Conservation (phyloP, 176 grass and related monocot genomes). For the Themeda triandra region DNA sequence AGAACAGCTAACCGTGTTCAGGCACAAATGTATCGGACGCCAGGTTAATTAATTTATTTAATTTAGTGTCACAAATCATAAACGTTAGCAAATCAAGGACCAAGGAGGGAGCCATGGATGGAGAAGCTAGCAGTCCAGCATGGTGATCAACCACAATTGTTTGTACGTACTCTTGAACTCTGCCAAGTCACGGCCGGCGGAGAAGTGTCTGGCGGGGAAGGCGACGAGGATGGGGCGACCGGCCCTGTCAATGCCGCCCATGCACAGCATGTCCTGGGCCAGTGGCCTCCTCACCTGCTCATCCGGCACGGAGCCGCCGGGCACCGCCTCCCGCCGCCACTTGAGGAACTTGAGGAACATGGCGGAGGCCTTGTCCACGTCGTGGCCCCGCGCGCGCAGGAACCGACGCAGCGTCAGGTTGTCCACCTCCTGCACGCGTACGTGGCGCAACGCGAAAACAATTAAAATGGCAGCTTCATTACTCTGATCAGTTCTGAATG, state of each 20-base stretch:
- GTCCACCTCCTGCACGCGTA: no score
- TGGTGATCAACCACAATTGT: not conserved
- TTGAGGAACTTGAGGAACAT: slow-evolving; percentile 65
- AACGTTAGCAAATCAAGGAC: no score
- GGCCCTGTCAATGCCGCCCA: slow-evolving; percentile 61
- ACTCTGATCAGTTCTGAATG: no score
- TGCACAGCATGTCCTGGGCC: slow-evolving; percentile 43
- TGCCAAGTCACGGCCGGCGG: slow-evolving; percentile 53
- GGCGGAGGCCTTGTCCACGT: slow-evolving; percentile 53
- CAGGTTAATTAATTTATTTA: no score
- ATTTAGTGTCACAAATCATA: no score
- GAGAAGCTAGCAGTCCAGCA: no score
- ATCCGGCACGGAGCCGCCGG: slow-evolving; percentile 63
- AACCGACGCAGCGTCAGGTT: slow-evolving; percentile 69
- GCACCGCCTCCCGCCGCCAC: slow-evolving; percentile 57
- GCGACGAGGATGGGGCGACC: slow-evolving; percentile 49
- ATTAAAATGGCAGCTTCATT: no score
- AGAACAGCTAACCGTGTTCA: not conserved
- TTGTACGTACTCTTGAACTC: slow-evolving; percentile 54
- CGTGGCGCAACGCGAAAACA: no score
- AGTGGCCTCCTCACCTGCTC: slow-evolving; percentile 45
- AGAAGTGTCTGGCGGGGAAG: slow-evolving; percentile 59
- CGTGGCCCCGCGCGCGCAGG: slow-evolving; percentile 56
- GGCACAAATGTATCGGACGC: not conserved
- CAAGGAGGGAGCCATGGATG: no score